These are phyloP conservation scores for Cyberlindnera xishuangbannaensis DNA, from an alignment of 805 yeast species.

Conservation along the genomic window DNA sequence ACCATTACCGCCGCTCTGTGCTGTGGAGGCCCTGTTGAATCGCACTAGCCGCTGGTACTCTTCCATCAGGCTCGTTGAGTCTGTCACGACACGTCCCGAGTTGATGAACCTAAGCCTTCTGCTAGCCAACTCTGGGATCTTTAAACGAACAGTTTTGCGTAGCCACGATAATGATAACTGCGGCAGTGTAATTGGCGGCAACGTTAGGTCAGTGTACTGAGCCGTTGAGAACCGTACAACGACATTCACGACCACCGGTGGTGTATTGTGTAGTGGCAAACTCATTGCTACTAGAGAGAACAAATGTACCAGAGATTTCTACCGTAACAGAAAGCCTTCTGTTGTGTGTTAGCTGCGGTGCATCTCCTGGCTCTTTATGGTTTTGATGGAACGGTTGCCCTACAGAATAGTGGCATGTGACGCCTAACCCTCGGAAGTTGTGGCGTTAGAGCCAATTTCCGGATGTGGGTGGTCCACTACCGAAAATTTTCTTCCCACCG, in stretches of 20 bases:
- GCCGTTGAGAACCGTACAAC: constrained; percentile 43
- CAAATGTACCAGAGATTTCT: too few relatives aligned
- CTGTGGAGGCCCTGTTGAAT: constrained; percentile 10
- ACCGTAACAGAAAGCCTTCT: too few relatives aligned
- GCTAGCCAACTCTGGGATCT: constrained; percentile 22
- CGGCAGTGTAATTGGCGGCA: constrained; percentile 30
- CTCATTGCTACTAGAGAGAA: too few relatives aligned
- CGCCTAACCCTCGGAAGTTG: too few relatives aligned
- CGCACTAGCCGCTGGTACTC: constrained; percentile 36
- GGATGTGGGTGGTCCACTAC: neutral
- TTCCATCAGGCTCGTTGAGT: constrained; percentile 45
- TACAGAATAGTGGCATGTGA: too few relatives aligned
- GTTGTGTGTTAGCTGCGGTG: too few relatives aligned
- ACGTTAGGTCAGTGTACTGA: constrained; percentile 33
- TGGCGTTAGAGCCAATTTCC: too few relatives aligned
- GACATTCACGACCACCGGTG: constrained; percentile 13
- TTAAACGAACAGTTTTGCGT: constrained; percentile 37
- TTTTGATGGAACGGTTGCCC: neutral
- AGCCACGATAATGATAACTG: constrained; percentile 34
- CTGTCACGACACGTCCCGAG: constrained; percentile 60
- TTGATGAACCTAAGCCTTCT: constrained; percentile 60
- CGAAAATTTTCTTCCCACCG: constrained; percentile 1
- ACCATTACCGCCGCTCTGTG: too few relatives aligned
- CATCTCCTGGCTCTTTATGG: neutral
- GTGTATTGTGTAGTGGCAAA: neutral